Evolutionary conservation across 192 early-diverging fungal genomes (phyloP), one percentile per base, ranked within the genome.

Genomic region (Cladochytrium replicatum): DNA sequence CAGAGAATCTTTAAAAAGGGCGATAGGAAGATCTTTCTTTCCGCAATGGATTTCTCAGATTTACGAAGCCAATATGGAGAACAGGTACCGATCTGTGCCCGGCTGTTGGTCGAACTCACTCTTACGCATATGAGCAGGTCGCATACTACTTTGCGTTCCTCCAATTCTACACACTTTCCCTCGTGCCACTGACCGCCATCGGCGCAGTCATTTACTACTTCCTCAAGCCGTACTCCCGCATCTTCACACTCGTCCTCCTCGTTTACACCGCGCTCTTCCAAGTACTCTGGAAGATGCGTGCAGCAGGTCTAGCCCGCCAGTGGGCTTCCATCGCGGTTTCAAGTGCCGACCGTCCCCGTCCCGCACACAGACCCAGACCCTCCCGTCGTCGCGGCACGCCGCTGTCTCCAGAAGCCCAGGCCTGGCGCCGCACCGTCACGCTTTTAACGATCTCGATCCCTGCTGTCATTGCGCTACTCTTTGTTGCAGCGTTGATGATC

Each of bases 141-240:
- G 89, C 87, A n/a, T 82, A 76, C 66, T 93, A 97, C 66, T 97
- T 97, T 76, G 89, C 89, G 8, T 97, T 93, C 62, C 59, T 93
- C 2, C 88, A 93, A 64, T 86, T 77, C 56, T 97, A 93, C 67
- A 71, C 86, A 30, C 41, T 85, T 6, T 86, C 79, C 71, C 68
- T 97, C 22, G 61, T 78, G 22, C 50, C 67, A 2, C 88, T 88
- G 7, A 60, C 89, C 1, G 69, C 67, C 3, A 41, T 83, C 5
- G 89, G 91, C 9, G 29, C 77, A 5, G 19, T 81, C 4, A 67
- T 74, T 45, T 82, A 80, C 49, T 58, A 75, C 4, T 58, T 64
- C 21, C 57, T 73, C 22, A 49, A 56, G 28, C 55, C 60, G 7
- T 86, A 86, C 46, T 80, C 83, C 21, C 75, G 78, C 43, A 57